A percentile compares a stretch with the other conserved stretches of the same genome.
Evolutionary conservation across 129 eudicot species (phyloP).

Genomic region (Artemisia argyi): DNA sequence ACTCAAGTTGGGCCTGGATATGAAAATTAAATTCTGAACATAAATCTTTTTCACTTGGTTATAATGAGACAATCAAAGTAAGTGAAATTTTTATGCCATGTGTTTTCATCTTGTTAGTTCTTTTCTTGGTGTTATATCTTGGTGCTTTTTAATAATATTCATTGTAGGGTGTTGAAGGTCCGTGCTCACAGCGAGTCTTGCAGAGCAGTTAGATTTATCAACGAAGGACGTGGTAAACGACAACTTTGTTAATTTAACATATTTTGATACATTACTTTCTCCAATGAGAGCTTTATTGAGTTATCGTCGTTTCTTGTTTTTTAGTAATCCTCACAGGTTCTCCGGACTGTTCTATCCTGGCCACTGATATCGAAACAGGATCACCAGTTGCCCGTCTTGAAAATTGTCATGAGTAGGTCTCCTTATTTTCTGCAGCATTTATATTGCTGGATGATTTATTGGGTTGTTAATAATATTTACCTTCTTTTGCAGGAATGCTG

Average conservation of each 20-base stretch:
- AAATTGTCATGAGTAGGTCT: slow-evolving; percentile 70
- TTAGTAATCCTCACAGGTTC: slow-evolving; percentile 85
- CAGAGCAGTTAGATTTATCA: slow-evolving; percentile 83
- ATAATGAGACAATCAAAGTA: neutral
- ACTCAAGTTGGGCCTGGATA: no score
- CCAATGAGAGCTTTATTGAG: slow-evolving; percentile 6
- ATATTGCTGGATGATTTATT: neutral
- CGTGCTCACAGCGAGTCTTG: slow-evolving; percentile 79
- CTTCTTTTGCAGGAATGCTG: slow-evolving; percentile 63
- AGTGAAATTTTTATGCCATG: neutral
- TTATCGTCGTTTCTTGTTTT: neutral
- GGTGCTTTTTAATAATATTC: slow-evolving; percentile 11
- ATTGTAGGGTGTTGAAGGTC: slow-evolving; percentile 69
- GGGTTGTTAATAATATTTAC: slow-evolving; percentile 2
- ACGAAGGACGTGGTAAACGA: slow-evolving; percentile 83
- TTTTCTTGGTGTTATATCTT: neutral
- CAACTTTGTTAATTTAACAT: neutral
- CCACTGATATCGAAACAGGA: slow-evolving; percentile 91
- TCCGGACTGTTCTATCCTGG: slow-evolving; percentile 83
- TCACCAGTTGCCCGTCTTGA: slow-evolving; percentile 69
- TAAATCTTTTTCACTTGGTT: neutral
- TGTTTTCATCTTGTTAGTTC: neutral
- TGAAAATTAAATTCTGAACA: no score
- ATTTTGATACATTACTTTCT: neutral
- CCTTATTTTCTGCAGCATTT: neutral